phyloP scores from a whole-genome alignment of 2,329 filamentous ascomycete species.

The Aspergillus calidoustus region DNA sequence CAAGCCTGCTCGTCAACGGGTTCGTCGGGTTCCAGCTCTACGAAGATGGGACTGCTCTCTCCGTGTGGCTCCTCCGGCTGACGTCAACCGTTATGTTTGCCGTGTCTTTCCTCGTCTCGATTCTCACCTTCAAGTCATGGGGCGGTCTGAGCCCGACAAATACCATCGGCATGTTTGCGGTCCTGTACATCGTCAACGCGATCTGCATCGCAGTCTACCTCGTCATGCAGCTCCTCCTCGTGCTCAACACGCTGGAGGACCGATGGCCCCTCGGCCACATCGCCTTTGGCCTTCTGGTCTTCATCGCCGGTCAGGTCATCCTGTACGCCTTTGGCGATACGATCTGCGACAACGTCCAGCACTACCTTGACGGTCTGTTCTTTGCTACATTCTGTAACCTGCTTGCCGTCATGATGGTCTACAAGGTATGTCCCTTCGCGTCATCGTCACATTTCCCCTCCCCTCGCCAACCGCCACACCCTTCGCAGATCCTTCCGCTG shows the following conservation, averaged over 20 bases:
- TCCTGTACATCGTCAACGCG: constrained; percentile 88
- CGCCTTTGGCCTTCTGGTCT: constrained; percentile 85
- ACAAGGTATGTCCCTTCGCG: constrained; percentile 70
- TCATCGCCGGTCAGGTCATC: constrained; percentile 88
- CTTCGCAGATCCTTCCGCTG: constrained; percentile 20
- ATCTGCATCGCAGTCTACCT: constrained; percentile 85
- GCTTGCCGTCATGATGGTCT: constrained; percentile 98
- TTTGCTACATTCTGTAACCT: constrained; percentile 94
- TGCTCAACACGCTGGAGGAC: constrained; percentile 87
- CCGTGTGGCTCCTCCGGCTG: constrained; percentile 87
- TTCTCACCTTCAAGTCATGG: constrained; percentile 93
- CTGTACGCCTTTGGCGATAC: constrained; percentile 86
- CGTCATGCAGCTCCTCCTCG: constrained; percentile 83
- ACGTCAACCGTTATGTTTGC: constrained; percentile 81
- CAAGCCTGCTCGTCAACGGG: constrained; percentile 91
- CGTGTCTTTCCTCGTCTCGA: constrained; percentile 82
- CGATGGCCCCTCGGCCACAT: constrained; percentile 96
- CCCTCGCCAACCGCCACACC: not conserved
- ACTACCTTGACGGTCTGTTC: constrained; percentile 94
- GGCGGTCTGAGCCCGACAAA: constrained; percentile 82
- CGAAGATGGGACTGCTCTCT: constrained; percentile 91
- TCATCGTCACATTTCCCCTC: not conserved
- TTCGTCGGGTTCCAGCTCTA: constrained; percentile 99
- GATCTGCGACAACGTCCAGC: constrained; percentile 82
- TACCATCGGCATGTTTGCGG: constrained; percentile 86